These are phyloP conservation scores for Tetracladium marchalianum DNA, from an alignment of 495 filamentous ascomycete genomes.

Conservation along the genomic window DNA sequence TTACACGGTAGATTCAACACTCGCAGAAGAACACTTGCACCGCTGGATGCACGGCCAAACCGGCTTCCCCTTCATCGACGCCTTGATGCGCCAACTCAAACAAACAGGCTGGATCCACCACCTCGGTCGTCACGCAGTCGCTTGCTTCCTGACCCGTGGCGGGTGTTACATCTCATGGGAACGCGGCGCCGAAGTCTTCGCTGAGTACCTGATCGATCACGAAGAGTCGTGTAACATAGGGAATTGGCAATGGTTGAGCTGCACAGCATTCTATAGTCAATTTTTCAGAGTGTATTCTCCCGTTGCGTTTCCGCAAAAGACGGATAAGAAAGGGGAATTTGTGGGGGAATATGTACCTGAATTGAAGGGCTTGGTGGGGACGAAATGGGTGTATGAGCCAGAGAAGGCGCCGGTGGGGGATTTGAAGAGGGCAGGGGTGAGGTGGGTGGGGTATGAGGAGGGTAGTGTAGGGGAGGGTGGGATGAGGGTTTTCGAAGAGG, in stretches of 20 bases:
- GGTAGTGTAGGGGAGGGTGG: slow-evolving; percentile 5
- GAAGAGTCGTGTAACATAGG: slow-evolving; percentile 59
- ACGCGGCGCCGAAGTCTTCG: slow-evolving; percentile 62
- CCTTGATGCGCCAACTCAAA: slow-evolving; percentile 61
- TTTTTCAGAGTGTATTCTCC: slow-evolving; percentile 61
- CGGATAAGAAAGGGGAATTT: slow-evolving; percentile 51
- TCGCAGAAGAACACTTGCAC: slow-evolving; percentile 50
- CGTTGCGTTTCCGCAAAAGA: slow-evolving; percentile 56
- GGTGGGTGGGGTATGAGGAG: slow-evolving; percentile 42
- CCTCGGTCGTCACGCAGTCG: slow-evolving; percentile 59
- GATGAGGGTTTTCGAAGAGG: slow-evolving; percentile 7
- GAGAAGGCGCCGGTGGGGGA: slow-evolving; percentile 56
- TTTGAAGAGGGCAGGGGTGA: slow-evolving; percentile 48
- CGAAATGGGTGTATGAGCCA: slow-evolving; percentile 64
- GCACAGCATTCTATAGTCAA: slow-evolving; percentile 56
- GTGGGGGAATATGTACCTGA: slow-evolving; percentile 54
- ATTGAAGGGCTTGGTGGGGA: slow-evolving; percentile 39
- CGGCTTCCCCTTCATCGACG: slow-evolving; percentile 67
- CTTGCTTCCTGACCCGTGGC: slow-evolving; percentile 62
- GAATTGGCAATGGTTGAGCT: slow-evolving; percentile 70
- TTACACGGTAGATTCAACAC: slow-evolving; percentile 44
- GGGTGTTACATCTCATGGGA: slow-evolving; percentile 69
- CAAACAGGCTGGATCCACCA: slow-evolving; percentile 68
- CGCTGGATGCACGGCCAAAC: slow-evolving; percentile 57
- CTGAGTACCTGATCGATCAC: slow-evolving; percentile 62